These are phyloP conservation scores for Alternaria atra DNA, from an alignment of 2,329 filamentous ascomycete genomes.

Conservation along the genomic window DNA sequence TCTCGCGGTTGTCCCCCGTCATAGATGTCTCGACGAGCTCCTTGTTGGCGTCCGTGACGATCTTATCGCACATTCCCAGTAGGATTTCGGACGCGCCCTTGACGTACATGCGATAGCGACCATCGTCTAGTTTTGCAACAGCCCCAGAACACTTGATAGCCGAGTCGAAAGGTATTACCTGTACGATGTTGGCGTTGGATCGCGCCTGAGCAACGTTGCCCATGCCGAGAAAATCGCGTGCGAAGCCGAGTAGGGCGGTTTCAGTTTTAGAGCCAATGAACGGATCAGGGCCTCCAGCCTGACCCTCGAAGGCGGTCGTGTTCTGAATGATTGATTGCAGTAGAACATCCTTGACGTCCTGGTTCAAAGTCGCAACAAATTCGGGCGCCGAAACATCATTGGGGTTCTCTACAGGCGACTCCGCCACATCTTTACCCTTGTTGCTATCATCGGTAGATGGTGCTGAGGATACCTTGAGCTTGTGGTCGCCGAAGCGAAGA, in stretches of 20 bases:
- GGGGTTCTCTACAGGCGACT: constrained; percentile 49
- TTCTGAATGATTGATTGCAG: constrained; percentile 63
- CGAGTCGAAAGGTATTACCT: constrained; percentile 70
- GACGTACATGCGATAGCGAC: constrained; percentile 65
- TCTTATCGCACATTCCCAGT: constrained; percentile 57
- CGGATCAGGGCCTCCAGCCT: constrained; percentile 53
- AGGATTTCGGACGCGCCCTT: constrained; percentile 63
- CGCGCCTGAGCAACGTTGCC: constrained; percentile 68
- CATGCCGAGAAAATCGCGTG: constrained; percentile 71
- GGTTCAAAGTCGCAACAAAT: constrained; percentile 62
- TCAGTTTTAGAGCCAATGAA: constrained; percentile 83
- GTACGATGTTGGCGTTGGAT: constrained; percentile 66
- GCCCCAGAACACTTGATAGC: constrained; percentile 74
- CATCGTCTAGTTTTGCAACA: constrained; percentile 64
- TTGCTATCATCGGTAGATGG: constrained; percentile 35
- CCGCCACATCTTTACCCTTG: constrained; percentile 44
- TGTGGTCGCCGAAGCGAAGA: constrained; percentile 63
- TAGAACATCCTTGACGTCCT: constrained; percentile 64
- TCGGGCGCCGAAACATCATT: constrained; percentile 63
- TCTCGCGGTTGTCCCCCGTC: constrained; percentile 65
- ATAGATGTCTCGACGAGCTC: constrained; percentile 64
- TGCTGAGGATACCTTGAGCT: constrained; percentile 35
- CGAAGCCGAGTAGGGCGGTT: constrained; percentile 76
- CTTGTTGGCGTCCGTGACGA: constrained; percentile 68
- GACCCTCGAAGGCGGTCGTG: constrained; percentile 54